These are phyloP conservation scores for Irpex rosettiformis DNA, from an alignment of 1,284 basidiomycete genomes.

Conservation along the genomic window DNA sequence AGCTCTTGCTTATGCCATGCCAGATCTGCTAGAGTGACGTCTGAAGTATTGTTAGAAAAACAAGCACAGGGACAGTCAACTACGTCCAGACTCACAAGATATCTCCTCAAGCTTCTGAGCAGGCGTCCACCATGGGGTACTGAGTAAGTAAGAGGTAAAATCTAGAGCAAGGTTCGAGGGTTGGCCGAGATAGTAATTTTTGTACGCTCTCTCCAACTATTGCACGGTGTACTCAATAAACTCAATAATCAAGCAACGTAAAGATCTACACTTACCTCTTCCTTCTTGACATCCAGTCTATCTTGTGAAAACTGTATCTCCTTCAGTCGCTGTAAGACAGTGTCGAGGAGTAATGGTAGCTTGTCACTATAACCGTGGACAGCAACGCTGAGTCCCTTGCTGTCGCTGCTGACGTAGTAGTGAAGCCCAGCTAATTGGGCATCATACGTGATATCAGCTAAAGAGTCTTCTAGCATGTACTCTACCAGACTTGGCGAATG, in stretches of 20 bases:
- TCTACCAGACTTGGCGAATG: slow-evolving; percentile 29
- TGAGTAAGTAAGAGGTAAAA: slow-evolving; percentile 21
- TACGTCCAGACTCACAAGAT: slow-evolving; percentile 14
- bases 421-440: slow-evolving; percentile 63
- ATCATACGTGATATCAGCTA: slow-evolving; percentile 47
- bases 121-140: slow-evolving; percentile 25
- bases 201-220: slow-evolving; percentile 23
- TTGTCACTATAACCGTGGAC: slow-evolving; percentile 69
- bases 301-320: slow-evolving; percentile 18
- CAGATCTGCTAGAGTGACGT: slow-evolving; percentile 21
- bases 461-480: slow-evolving; percentile 30
- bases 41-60: slow-evolving; percentile 8
- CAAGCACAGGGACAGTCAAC: not conserved
- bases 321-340: slow-evolving; percentile 22
- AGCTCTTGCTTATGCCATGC: slow-evolving; percentile 24
- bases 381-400: slow-evolving; percentile 41
- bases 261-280: slow-evolving; percentile 22
- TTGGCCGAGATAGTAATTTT: slow-evolving; percentile 29
- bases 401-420: slow-evolving; percentile 45
- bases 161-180: slow-evolving; percentile 24
- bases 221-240: too few species aligned
- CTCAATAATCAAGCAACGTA: too few species aligned
- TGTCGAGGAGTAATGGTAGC: slow-evolving; percentile 48
- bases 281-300: slow-evolving; percentile 24
- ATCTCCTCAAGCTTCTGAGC: slow-evolving; percentile 26